Conservation (phyloP, 768 basidiomycete genomes). For the Leccinellum albellum region DNA sequence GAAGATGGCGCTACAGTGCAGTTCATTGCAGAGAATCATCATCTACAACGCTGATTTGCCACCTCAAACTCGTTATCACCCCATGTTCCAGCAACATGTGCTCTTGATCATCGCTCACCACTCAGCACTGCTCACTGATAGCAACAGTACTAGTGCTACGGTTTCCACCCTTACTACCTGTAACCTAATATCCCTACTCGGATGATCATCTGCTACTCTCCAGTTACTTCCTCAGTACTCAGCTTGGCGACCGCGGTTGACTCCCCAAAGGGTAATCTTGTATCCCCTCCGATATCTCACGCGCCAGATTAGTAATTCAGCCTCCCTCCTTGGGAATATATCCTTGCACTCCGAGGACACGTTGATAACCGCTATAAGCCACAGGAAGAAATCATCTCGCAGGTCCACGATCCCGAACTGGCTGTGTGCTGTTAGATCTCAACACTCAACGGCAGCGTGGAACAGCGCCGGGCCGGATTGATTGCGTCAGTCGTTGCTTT, state of each 20-base stretch:
- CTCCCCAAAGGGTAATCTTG: constrained; percentile 15
- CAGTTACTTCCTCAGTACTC: background rate
- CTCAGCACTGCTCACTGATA: background rate
- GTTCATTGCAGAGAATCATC: constrained; percentile 12
- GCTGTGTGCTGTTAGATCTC: constrained; percentile 7
- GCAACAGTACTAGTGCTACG: background rate
- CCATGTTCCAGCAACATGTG: background rate
- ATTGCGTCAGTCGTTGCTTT: constrained; percentile 12
- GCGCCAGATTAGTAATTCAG: constrained; percentile 15
- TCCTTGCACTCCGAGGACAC: constrained; percentile 29
- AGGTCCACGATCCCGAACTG: constrained; percentile 9
- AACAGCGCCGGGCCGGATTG: constrained; percentile 10
- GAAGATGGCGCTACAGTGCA: constrained; percentile 15
- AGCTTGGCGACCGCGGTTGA: constrained; percentile 15
- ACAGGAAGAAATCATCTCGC: constrained; percentile 5
- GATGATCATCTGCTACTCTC: constrained; percentile 6
- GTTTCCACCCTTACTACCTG: background rate
- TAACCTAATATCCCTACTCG: constrained; percentile 1
- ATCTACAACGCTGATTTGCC: constrained; percentile 4
- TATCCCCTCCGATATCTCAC: constrained; percentile 21
- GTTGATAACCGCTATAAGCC: constrained; percentile 4
- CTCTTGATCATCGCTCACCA: background rate
- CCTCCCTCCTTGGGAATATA: constrained; percentile 10
- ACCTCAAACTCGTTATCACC: constrained; percentile 6
- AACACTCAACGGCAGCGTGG: constrained; percentile 3